These are phyloP conservation scores for Dactylellina haptotyla DNA, from an alignment of 2,329 filamentous ascomycete species.

Conservation along the genomic window DNA sequence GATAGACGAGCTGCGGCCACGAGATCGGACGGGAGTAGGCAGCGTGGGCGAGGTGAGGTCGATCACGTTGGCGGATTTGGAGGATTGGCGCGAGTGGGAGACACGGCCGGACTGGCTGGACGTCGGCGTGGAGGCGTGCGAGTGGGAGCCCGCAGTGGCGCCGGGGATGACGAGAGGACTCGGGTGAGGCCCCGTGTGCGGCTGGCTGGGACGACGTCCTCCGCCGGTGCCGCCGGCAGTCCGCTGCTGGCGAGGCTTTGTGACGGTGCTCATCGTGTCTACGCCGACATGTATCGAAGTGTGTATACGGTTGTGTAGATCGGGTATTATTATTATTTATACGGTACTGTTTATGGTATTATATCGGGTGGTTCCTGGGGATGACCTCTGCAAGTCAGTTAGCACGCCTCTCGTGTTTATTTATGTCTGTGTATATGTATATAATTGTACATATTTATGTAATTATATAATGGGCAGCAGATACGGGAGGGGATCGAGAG, in stretches of 20 bases:
- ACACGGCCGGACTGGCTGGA: slow-evolving; percentile 29
- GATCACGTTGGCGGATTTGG: slow-evolving; percentile 47
- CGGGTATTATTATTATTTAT: no score
- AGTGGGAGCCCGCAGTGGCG: slow-evolving; percentile 3
- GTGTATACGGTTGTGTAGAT: background rate
- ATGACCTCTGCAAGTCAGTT: no score
- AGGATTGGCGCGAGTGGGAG: slow-evolving; percentile 43
- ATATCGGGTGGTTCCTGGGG: no score
- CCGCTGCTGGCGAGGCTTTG: slow-evolving; percentile 49
- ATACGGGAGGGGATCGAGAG: background rate
- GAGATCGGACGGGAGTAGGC: slow-evolving; percentile 29
- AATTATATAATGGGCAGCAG: background rate
- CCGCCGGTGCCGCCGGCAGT: no score
- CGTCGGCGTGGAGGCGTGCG: slow-evolving; percentile 48
- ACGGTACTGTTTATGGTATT: no score
- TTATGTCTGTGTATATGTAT: no score
- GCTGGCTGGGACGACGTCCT: slow-evolving; percentile 43
- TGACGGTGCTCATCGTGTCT: slow-evolving; percentile 42
- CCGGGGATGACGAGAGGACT: slow-evolving; percentile 45
- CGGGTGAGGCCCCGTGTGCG: slow-evolving; percentile 34
- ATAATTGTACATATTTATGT: no score
- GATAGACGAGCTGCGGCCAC: slow-evolving; percentile 26
- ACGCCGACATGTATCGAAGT: background rate
- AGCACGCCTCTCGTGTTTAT: no score
- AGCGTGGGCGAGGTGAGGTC: slow-evolving; percentile 49